Percentiles rank a stretch among this genome's conserved stretches.
Evolutionary conservation across 2,329 filamentous ascomycete genomes (phyloP).

Genomic region (Periconia digitata): DNA sequence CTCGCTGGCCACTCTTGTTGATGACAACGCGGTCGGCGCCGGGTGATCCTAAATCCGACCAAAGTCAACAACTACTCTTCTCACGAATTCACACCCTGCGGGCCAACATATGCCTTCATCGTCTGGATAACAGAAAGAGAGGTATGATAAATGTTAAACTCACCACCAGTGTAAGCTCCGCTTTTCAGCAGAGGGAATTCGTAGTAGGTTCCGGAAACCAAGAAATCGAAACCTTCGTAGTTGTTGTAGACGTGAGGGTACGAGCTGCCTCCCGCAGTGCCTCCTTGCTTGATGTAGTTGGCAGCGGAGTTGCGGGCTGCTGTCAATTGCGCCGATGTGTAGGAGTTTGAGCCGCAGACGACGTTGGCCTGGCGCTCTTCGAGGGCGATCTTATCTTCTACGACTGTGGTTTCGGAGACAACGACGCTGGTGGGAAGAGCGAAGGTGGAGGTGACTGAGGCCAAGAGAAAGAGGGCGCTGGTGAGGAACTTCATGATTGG

Average conservation of each 20-base stretch:
- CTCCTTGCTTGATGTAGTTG: conserved; percentile 49
- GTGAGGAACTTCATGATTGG: background rate
- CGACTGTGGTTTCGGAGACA: background rate
- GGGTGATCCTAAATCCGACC: conserved; percentile 53
- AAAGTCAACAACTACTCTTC: background rate
- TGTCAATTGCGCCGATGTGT: conserved; percentile 53
- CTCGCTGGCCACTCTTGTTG: conserved; percentile 58
- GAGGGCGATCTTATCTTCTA: background rate
- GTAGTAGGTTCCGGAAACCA: conserved; percentile 60
- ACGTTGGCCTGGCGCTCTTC: conserved; percentile 1
- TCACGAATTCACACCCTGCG: too few relatives aligned
- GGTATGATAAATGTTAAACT: conserved; percentile 23
- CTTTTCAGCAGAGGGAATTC: conserved; percentile 62
- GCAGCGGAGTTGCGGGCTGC: conserved; percentile 56
- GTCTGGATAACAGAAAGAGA: background rate
- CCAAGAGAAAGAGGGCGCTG: conserved; percentile 1
- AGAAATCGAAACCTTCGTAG: conserved; percentile 64
- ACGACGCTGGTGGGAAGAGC: conserved; percentile 6
- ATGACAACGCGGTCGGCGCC: conserved; percentile 69
- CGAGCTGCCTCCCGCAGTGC: conserved; percentile 41
- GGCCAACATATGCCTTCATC: background rate
- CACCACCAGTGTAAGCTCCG: conserved; percentile 59
- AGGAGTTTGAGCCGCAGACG: conserved; percentile 50
- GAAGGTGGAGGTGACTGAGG: conserved; percentile 1
- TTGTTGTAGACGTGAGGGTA: conserved; percentile 65